Evolutionary conservation across 2,329 filamentous ascomycete genomes (phyloP), one percentile per base, ranked within the genome.

Genomic region (Fusarium robinianum): DNA sequence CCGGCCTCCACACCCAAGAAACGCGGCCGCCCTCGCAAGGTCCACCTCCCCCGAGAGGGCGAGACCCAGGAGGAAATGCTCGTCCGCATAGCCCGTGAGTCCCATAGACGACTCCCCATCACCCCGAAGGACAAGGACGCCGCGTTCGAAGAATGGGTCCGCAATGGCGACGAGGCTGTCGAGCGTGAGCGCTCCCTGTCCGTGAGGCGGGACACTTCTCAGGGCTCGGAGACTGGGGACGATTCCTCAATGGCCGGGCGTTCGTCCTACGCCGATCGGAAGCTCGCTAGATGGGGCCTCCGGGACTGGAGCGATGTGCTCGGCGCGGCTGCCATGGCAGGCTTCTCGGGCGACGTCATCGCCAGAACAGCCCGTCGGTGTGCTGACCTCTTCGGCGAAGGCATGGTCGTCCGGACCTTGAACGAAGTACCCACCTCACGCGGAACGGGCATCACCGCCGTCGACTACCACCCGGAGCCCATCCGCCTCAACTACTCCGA

Each of bases 251-350:
- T 36, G 5, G 30, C 43, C 11, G 53, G 57, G 19, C n/a, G n/a
- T n/a, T n/a, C n/a, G n/a, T 51, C 44, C 21, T 61, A 55, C 14
- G 31, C 33, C 9, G 58, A 62, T 10, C 53, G 49, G n/a, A 67
- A 57, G 40, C 58, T 67, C 4, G 52, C 58, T 3, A 59, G 64
- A 30, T 75, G 65, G 63, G 74, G 66, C 10, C 70, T 82, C 9
- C 79, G 87, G 15, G 87, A 95, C 69, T 97, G 92, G 92, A 87
- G 83, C 55, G 88, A 95, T 55, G 79, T 96, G 2, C 70, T 96
- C 18, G 88, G 88, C 1, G 76, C 90, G 1, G 92, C 92, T 3
- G 79, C 88, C 0, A 70, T 95, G 35, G 80, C 80, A 2, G 89
- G 87, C 0, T 91, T 90, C 67, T 72, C 86, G 2, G 67, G 74